These are phyloP conservation scores for Aspergillus glaucus DNA, from an alignment of 2,329 filamentous ascomycete genomes.

Conservation along the genomic window DNA sequence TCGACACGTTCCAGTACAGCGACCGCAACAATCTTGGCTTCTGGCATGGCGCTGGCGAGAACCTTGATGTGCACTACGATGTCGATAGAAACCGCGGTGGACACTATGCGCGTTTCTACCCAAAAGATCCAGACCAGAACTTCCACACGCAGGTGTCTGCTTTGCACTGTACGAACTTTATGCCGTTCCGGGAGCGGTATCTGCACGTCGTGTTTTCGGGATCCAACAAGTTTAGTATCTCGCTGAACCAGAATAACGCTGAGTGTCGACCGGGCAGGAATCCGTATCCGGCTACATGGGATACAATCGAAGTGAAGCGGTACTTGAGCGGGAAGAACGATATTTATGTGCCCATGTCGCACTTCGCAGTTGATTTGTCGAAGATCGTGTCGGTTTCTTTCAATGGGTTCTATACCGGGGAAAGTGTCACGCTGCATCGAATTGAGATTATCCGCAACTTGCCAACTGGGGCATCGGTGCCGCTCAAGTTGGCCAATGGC, in stretches of 20 bases:
- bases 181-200: conserved; percentile 51
- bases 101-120: conserved; percentile 48
- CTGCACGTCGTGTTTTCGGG: conserved; percentile 61
- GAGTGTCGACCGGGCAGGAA: conserved; percentile 50
- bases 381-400: conserved; percentile 55
- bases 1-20: conserved; percentile 54
- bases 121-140: conserved; percentile 54
- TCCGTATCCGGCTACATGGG: conserved; percentile 62
- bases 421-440: conserved; percentile 47
- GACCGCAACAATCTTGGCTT: conserved; percentile 55
- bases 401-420: conserved; percentile 56
- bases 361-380: conserved; percentile 58
- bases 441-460: conserved; percentile 56
- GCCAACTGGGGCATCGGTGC: conserved; percentile 48
- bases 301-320: conserved; percentile 58
- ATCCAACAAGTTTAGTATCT: conserved; percentile 56
- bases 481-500: conserved; percentile 56
- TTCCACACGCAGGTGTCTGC: conserved; percentile 55
- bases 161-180: conserved; percentile 51
- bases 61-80: conserved; percentile 49
- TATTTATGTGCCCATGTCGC: conserved; percentile 61
- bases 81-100: conserved; percentile 25
- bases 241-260: conserved; percentile 61
- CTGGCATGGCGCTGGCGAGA: conserved; percentile 62
- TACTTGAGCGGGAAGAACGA: conserved; percentile 48